These are phyloP conservation scores for Papilionanthe hybrid DNA, from an alignment of 116 monocot genomes.

Conservation along the genomic window DNA sequence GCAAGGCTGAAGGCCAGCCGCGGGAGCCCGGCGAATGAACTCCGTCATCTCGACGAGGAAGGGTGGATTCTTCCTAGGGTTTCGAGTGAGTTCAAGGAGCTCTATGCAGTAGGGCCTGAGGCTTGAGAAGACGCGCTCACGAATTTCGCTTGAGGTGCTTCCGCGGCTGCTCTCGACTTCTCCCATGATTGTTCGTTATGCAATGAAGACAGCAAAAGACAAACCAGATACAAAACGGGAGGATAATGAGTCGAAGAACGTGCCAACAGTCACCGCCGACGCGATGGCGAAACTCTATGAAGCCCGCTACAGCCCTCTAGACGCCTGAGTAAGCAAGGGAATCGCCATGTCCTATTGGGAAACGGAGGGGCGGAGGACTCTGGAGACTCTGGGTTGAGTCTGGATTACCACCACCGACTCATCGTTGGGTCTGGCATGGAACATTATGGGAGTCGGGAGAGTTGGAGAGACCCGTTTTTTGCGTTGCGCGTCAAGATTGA, in stretches of 20 bases:
- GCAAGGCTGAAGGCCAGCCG: conserved; percentile 48
- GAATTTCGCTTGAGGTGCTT: conserved; percentile 17
- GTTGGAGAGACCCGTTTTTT: no score
- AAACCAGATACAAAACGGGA: conserved; percentile 3
- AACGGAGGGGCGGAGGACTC: not conserved
- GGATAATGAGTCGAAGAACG: not conserved
- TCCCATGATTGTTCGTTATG: conserved; percentile 4
- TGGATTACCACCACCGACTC: not conserved
- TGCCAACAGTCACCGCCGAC: not conserved
- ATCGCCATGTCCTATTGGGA: no score
- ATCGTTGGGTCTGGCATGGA: not conserved
- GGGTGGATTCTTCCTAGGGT: conserved; percentile 41
- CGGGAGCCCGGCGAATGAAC: conserved; percentile 57
- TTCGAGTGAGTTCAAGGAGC: conserved; percentile 62
- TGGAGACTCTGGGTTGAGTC: not conserved
- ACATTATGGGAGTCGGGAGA: no score
- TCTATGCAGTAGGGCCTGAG: conserved; percentile 67
- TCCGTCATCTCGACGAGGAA: conserved; percentile 63
- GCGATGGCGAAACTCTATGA: not conserved
- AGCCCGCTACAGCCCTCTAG: not conserved
- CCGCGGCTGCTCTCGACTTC: not conserved
- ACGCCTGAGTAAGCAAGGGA: not conserved
- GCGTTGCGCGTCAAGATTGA: no score
- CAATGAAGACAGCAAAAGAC: not conserved
- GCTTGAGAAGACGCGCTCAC: conserved; percentile 35